phyloP scores from a whole-genome alignment of 106 monocot species.

The Gastrodia elata region DNA sequence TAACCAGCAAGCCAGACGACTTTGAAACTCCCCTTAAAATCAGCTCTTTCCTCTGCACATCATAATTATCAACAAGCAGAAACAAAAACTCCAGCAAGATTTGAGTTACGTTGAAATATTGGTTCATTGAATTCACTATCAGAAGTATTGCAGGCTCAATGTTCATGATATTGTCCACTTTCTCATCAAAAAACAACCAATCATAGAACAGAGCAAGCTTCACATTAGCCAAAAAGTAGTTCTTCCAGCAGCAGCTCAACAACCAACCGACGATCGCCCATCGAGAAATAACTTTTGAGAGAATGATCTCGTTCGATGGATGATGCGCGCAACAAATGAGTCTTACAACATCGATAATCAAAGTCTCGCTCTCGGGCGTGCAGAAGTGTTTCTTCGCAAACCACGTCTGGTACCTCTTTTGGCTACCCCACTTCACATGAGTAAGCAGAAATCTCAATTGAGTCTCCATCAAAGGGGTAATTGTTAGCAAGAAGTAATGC shows the following conservation, averaged over 20 bases:
- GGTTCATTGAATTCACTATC: conserved; percentile 66
- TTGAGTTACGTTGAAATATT: conserved; percentile 63
- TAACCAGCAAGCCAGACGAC: conserved; percentile 30
- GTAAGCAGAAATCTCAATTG: conserved; percentile 70
- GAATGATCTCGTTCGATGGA: conserved; percentile 56
- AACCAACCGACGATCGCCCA: conserved; percentile 95
- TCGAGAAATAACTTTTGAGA: conserved; percentile 49
- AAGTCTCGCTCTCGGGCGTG: conserved; percentile 43
- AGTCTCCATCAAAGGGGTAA: conserved; percentile 61
- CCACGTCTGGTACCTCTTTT: conserved; percentile 77
- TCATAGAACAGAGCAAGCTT: conserved; percentile 92
- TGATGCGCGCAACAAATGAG: conserved; percentile 68
- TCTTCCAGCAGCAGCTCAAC: conserved; percentile 47
- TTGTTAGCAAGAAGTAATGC: conserved; percentile 38
- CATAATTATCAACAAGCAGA: conserved; percentile 77
- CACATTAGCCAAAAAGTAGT: conserved; percentile 57
- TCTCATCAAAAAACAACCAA: conserved; percentile 80
- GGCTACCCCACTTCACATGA: conserved; percentile 63
- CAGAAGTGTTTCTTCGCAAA: conserved; percentile 60
- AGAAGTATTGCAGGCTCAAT: conserved; percentile 82
- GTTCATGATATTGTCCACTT: conserved; percentile 53
- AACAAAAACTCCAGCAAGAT: conserved; percentile 77
- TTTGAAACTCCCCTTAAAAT: conserved; percentile 31
- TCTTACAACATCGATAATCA: conserved; percentile 43
- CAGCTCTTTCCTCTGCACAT: conserved; percentile 38